Percentiles rank a stretch among this genome's conserved stretches.
phyloP scores from a whole-genome alignment of 129 eudicot species.

The Pseudognaphalium luteoalbum region DNA sequence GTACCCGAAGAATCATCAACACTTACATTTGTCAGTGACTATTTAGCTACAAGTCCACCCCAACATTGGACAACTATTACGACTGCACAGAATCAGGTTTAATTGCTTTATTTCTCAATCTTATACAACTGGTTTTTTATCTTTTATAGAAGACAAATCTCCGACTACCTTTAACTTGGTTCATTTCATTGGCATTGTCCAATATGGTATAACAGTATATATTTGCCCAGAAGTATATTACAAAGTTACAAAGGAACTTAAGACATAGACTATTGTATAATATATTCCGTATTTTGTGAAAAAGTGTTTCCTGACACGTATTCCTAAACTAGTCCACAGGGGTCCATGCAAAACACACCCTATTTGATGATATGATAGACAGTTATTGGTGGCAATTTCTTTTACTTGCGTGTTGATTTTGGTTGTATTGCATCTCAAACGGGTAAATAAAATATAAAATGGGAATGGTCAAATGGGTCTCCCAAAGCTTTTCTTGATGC shows the following conservation, averaged over 20 bases:
- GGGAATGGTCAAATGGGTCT: background rate
- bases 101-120: slow-evolving; percentile 13
- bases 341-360: no score
- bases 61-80: slow-evolving; percentile 71
- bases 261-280: no score
- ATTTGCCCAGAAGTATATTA: no score
- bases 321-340: no score
- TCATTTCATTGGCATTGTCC: background rate
- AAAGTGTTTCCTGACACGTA: no score
- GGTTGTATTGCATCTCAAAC: background rate
- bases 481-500: no score
- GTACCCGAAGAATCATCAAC: slow-evolving; percentile 61
- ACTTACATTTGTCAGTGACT: slow-evolving; percentile 63
- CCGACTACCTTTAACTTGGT: background rate
- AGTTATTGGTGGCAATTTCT: background rate
- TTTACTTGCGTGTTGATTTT: background rate
- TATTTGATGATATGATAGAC: no score
- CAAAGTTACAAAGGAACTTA: no score
- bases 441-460: background rate
- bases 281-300: no score
- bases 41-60: slow-evolving; percentile 43
- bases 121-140: background rate
- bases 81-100: slow-evolving; percentile 82
- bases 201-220: background rate
- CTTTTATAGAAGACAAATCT: background rate